Percentiles rank a stretch among this genome's conserved stretches.
Evolutionary conservation across 768 basidiomycete species (phyloP).

Genomic region (Coprinopsis sp.): DNA sequence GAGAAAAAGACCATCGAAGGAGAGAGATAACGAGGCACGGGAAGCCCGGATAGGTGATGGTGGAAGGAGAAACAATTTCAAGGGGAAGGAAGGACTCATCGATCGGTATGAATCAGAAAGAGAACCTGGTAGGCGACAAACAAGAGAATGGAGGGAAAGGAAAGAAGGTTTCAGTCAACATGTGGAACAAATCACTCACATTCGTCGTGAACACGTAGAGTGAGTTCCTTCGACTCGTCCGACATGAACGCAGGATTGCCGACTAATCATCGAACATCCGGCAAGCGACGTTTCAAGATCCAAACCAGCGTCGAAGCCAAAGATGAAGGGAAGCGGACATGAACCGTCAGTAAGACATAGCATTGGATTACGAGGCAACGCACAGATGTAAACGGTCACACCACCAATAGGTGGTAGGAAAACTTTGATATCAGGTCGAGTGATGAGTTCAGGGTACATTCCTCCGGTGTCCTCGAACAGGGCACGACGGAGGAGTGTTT

Average conservation of each 20-base stretch:
- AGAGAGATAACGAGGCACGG: too few relatives aligned
- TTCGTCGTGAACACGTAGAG: slow-evolving; percentile 90
- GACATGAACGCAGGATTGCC: slow-evolving; percentile 77
- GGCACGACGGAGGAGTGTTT: slow-evolving; percentile 79
- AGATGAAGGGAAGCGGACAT: background rate
- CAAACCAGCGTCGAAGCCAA: too few relatives aligned
- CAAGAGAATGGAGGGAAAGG: too few relatives aligned
- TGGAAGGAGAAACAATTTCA: background rate
- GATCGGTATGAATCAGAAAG: too few relatives aligned
- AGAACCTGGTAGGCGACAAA: too few relatives aligned
- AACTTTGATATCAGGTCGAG: slow-evolving; percentile 90
- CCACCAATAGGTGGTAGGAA: slow-evolving; percentile 95
- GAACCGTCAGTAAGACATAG: background rate
- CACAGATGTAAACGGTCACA: slow-evolving; percentile 89
- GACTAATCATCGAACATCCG: too few relatives aligned
- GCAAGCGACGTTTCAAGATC: too few relatives aligned
- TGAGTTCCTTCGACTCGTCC: slow-evolving; percentile 75
- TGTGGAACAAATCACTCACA: too few relatives aligned
- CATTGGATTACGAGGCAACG: slow-evolving; percentile 13
- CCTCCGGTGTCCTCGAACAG: slow-evolving; percentile 96
- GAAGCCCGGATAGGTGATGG: too few relatives aligned
- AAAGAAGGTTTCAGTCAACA: too few relatives aligned
- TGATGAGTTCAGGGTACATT: slow-evolving; percentile 94
- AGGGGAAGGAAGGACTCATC: background rate
- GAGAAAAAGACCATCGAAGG: background rate